Evolutionary conservation across 768 basidiomycete genomes (phyloP).

Genomic region (Strobilomyces dryophilus): DNA sequence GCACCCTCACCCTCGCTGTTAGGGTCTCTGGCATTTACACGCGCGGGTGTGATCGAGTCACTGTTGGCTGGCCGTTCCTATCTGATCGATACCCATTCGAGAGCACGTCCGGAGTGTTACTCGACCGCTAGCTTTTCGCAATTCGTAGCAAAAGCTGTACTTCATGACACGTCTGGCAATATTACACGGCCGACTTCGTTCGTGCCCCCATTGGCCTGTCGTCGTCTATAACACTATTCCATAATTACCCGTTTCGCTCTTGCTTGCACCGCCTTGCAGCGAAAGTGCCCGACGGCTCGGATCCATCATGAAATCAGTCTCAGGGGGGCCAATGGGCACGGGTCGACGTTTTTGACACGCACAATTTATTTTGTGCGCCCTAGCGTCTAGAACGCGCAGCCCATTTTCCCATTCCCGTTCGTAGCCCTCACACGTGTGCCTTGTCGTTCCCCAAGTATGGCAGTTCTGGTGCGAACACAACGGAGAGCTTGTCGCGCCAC

Average conservation of each 20-base stretch:
- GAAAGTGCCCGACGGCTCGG: constrained; percentile 5
- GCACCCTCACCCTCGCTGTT: background rate
- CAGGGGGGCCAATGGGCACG: background rate
- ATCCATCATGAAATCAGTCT: constrained; percentile 8
- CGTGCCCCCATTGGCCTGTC: background rate
- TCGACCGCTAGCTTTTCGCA: constrained; percentile 7
- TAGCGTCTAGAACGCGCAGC: background rate
- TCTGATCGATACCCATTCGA: constrained; percentile 26
- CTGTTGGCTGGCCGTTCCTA: constrained; percentile 18
- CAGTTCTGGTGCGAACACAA: constrained; percentile 1
- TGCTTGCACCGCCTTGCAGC: background rate
- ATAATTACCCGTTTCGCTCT: background rate
- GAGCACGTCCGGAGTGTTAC: constrained; percentile 11
- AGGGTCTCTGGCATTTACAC: background rate
- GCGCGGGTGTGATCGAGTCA: constrained; percentile 2
- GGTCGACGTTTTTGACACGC: constrained; percentile 10
- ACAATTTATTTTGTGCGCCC: constrained; percentile 8
- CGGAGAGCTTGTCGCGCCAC: constrained; percentile 2
- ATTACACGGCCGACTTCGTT: constrained; percentile 10
- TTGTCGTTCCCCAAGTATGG: constrained; percentile 10
- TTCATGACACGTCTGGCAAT: constrained; percentile 13
- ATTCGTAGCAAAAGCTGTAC: constrained; percentile 20
- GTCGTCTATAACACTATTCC: constrained; percentile 1
- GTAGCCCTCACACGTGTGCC: background rate
- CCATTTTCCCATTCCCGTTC: constrained; percentile 8